Base-by-base conservation (phyloP, 129 eudicot genomes). In the Flaveria brownii region DNA sequence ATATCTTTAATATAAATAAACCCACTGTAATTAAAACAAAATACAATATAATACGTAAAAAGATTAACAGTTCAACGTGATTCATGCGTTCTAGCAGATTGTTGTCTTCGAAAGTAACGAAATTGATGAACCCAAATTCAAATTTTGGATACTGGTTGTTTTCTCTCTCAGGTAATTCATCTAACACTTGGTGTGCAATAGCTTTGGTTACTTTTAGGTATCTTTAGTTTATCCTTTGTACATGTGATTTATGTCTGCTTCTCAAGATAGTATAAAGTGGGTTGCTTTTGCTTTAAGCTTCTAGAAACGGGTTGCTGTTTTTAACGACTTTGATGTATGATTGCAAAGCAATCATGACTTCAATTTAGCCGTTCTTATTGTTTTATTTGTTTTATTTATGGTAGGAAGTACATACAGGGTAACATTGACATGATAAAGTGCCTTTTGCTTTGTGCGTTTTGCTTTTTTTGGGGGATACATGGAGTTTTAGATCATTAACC, bases 201-300 rank as follows among this genome's bases (percentile, higher is more conserved):
- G 26, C 51, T 70, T 60, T 11, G 9, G 41, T 61, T 64, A 39
- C 55, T 25, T 23, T 42, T 26, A 22, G 14, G 59, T 16, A 36
- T 66, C 39, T 22, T 12, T 22, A 26, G 17, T 28, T 80, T 10
- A 71, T 46, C 52, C 16, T 59, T 20, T 57, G 46, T 70, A 6
- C 25, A 52, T 28, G 47, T 43, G 30, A 43, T 12, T 51, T 23
- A 36, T 28, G 78, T 74, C 25, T 26, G 30, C 50, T 61, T 76
- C n/a, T 41, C 33, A 56, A 20, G 9, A 50, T 66, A 33, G 26
- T 15, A 76, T 30, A 79, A 52, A 45, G 65, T 64, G 59, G 70
- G 75, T 51, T 74, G 75, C 80, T 80, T 80, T 80, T 74, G 71
- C 80, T 80, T 74, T 74, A 80, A 67, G 80, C 66, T 80, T 80